Evolutionary conservation across 2,329 filamentous ascomycete genomes (phyloP).

Genomic region (Exophiala phaeomuriformis): DNA sequence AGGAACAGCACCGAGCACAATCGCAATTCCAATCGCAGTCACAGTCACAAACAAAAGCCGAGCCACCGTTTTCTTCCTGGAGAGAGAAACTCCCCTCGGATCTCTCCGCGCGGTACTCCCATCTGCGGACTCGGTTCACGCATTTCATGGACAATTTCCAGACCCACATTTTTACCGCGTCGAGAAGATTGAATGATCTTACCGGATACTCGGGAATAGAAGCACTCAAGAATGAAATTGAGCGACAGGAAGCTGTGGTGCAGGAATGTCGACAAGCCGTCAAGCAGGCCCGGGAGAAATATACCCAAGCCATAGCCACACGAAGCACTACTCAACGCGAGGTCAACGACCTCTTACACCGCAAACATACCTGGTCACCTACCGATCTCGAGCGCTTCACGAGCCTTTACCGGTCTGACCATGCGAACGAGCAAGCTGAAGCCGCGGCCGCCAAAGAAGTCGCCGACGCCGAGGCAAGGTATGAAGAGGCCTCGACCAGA

Average conservation of each 20-base stretch:
- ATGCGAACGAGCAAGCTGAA: slow-evolving; percentile 84
- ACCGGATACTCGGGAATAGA: slow-evolving; percentile 94
- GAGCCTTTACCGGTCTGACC: slow-evolving; percentile 80
- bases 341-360: slow-evolving; percentile 84
- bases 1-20: neutral
- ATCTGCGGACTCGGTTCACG: slow-evolving; percentile 54
- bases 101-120: slow-evolving; percentile 47
- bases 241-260: slow-evolving; percentile 53
- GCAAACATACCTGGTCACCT: slow-evolving; percentile 87
- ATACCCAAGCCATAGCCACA: slow-evolving; percentile 75
- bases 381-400: slow-evolving; percentile 91
- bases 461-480: slow-evolving; percentile 66
- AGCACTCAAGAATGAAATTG: slow-evolving; percentile 70
- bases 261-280: slow-evolving; percentile 55
- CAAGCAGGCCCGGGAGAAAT: slow-evolving; percentile 62
- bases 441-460: slow-evolving; percentile 63
- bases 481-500: slow-evolving; percentile 67
- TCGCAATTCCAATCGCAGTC: slow-evolving; percentile 29
- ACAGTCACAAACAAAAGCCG: neutral
- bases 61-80: neutral
- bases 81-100: slow-evolving; percentile 45
- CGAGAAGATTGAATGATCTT: slow-evolving; percentile 83
- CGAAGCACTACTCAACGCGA: slow-evolving; percentile 89
- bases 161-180: slow-evolving; percentile 73
- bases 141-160: slow-evolving; percentile 83